phyloP scores from a whole-genome alignment of 2,329 filamentous ascomycete genomes.

The Ceratocystis ficicola region DNA sequence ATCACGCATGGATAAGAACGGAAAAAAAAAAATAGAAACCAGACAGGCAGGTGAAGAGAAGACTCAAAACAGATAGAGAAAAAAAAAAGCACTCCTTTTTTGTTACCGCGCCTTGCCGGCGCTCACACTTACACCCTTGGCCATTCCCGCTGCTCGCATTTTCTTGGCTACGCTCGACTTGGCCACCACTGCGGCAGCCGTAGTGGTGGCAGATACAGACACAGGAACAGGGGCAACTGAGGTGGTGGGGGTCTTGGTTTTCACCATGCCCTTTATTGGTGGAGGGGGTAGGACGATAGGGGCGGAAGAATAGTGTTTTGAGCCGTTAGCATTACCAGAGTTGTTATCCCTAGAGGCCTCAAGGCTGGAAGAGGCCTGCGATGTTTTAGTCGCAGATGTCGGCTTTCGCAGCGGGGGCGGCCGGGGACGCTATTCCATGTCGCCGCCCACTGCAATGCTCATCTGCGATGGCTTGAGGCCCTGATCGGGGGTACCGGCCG shows the following conservation, averaged over 20 bases:
- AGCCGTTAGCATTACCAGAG: neutral
- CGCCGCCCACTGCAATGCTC: conserved; percentile 22
- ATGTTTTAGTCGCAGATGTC: neutral
- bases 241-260: neutral
- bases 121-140: neutral
- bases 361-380: neutral
- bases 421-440: conserved; percentile 19
- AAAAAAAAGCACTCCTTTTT: too few relatives aligned
- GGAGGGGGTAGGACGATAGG: neutral
- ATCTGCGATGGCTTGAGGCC: conserved; percentile 20
- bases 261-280: neutral
- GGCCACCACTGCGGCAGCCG: neutral
- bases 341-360: too few relatives aligned
- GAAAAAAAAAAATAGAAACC: neutral
- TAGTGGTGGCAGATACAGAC: neutral
- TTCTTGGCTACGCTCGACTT: neutral
- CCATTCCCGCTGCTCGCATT: neutral
- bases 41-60: neutral
- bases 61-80: too few relatives aligned
- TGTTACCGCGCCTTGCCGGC: neutral
- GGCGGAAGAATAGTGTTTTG: neutral
- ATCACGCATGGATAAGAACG: neutral
- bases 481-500: conserved; percentile 14
- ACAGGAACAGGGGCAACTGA: too few relatives aligned
- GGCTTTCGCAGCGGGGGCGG: conserved; percentile 12